Conservation (phyloP, 2,329 filamentous ascomycete species). For the Penicillium expansum region DNA sequence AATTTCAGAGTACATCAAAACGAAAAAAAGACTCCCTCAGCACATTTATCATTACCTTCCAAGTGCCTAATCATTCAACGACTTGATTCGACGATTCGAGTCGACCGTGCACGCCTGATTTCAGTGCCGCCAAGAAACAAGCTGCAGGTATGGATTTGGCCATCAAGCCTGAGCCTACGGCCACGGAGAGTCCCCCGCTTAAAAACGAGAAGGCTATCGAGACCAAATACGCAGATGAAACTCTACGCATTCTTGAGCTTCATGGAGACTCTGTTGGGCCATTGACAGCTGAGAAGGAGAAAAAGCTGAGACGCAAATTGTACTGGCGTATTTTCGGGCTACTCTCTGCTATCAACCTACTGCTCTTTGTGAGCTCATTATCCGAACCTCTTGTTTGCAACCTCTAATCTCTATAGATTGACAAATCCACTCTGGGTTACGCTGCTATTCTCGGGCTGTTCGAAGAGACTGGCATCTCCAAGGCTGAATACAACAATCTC, state of each 20-base stretch:
- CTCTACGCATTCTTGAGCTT: conserved; percentile 36
- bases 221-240: conserved; percentile 36
- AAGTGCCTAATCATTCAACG: background rate
- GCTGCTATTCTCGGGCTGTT: conserved; percentile 44
- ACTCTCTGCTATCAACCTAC: conserved; percentile 36
- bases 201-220: background rate
- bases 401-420: too few relatives aligned
- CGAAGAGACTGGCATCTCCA: conserved; percentile 40
- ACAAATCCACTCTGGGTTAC: conserved; percentile 44
- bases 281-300: conserved; percentile 35
- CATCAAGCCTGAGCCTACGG: background rate
- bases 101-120: background rate
- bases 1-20: background rate
- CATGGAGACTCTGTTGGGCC: conserved; percentile 33
- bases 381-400: background rate
- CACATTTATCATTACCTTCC: background rate
- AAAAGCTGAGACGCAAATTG: conserved; percentile 34
- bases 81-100: too few relatives aligned
- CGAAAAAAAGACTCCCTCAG: background rate
- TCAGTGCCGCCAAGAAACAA: background rate
- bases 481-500: conserved; percentile 43
- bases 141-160: background rate
- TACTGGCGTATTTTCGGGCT: conserved; percentile 35
- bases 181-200: background rate
- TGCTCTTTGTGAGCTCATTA: conserved; percentile 35